These are phyloP conservation scores for Geotrichum candidum DNA, from an alignment of 1,139 yeast species.

Conservation along the genomic window DNA sequence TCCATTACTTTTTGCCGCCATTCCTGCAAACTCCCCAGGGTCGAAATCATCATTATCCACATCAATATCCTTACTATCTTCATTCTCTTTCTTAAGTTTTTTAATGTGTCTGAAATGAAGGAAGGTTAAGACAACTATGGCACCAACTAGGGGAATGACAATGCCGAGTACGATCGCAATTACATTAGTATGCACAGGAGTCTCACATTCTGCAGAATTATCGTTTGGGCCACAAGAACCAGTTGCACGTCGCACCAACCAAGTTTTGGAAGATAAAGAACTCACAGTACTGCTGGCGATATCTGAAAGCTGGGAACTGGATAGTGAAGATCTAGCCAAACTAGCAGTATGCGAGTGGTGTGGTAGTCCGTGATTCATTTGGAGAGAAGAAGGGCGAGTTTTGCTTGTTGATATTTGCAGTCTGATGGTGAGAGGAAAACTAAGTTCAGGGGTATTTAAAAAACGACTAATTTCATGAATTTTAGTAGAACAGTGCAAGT, in stretches of 20 bases:
- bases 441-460: background rate
- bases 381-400: background rate
- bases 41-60: slow-evolving; percentile 26
- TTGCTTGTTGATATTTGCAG: background rate
- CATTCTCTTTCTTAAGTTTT: slow-evolving; percentile 35
- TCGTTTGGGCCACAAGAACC: slow-evolving; percentile 22
- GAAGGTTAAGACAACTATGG: slow-evolving; percentile 30
- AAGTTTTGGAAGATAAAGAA: background rate
- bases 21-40: slow-evolving; percentile 1
- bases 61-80: slow-evolving; percentile 33
- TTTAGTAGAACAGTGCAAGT: background rate
- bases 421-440: background rate
- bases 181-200: slow-evolving; percentile 27
- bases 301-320: background rate
- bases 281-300: background rate
- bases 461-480: background rate
- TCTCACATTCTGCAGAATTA: slow-evolving; percentile 26
- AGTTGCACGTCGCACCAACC: slow-evolving; percentile 2
- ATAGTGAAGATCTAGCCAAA: background rate
- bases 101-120: slow-evolving; percentile 34
- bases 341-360: background rate
- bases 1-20: slow-evolving; percentile 15
- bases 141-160: slow-evolving; percentile 35
- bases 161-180: slow-evolving; percentile 39
- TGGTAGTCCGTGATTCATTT: background rate